phyloP scores from a whole-genome alignment of 2,329 filamentous ascomycete genomes.

The Sarocladium brachiariae region DNA sequence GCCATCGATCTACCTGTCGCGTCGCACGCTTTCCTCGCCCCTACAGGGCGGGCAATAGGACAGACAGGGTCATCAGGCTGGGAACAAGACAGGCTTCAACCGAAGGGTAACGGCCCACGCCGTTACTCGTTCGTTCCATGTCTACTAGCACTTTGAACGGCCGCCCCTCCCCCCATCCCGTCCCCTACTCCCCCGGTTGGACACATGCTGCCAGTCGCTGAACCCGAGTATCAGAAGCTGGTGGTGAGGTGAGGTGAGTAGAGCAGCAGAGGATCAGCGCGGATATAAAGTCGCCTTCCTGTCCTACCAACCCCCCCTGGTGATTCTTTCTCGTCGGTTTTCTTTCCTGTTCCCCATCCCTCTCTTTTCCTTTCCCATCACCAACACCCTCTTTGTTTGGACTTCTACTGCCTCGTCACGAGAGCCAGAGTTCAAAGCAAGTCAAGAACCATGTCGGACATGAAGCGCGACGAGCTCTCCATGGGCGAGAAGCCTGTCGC shows the following conservation, averaged over 20 bases:
- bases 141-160: background rate
- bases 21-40: constrained; percentile 2
- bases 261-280: too few species aligned
- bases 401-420: background rate
- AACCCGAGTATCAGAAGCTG: too few species aligned
- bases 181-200: background rate
- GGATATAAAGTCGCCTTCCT: constrained; percentile 7
- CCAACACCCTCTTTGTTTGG: background rate
- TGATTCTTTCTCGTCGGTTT: constrained; percentile 7
- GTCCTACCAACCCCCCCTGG: constrained; percentile 2
- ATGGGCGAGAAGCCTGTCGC: background rate
- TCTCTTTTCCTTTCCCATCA: background rate
- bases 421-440: background rate
- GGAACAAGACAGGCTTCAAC: background rate
- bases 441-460: constrained; percentile 1
- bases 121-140: background rate
- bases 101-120: background rate
- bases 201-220: background rate
- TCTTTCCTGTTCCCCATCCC: constrained; percentile 10
- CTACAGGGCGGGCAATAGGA: too few species aligned
- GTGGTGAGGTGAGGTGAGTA: too few species aligned
- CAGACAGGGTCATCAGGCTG: background rate
- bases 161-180: too few species aligned
- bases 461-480: constrained; percentile 1
- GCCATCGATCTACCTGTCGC: background rate